Evolutionary conservation across 129 eudicot species (phyloP).

Genomic region (Saussurea involucrata): DNA sequence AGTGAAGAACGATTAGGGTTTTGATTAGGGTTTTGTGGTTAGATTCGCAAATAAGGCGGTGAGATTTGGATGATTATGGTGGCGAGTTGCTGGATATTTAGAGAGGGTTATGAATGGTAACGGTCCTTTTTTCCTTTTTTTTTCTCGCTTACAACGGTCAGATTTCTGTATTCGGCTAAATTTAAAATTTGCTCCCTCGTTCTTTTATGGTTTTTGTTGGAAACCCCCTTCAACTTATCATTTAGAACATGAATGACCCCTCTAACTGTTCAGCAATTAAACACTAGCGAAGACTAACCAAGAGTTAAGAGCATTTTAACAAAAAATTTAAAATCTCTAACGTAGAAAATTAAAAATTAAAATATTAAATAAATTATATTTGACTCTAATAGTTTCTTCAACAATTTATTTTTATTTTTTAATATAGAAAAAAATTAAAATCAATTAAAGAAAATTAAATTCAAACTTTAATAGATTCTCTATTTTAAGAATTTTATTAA

Average conservation of each 20-base stretch:
- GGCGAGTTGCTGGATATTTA: slow-evolving; percentile 26
- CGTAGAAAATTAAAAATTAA: no score
- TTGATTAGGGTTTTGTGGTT: neutral
- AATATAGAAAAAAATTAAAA: no score
- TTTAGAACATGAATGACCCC: neutral
- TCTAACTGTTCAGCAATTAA: no score
- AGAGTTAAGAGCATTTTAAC: no score
- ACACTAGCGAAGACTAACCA: no score
- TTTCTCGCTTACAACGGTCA: slow-evolving; percentile 20
- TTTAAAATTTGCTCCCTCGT: neutral
- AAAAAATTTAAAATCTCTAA: no score
- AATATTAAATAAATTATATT: no score
- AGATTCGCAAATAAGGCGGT: neutral
- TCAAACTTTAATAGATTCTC: no score
- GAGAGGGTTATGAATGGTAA: slow-evolving; percentile 18
- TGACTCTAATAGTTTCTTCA: no score
- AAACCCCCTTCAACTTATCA: neutral
- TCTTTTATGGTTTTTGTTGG: neutral
- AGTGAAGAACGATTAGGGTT: neutral
- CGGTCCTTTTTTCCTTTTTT: neutral
- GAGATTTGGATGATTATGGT: neutral
- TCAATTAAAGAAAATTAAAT: no score
- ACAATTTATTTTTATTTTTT: no score
- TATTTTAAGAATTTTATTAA: no score
- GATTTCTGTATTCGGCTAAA: neutral